Conservation (phyloP, 1,284 basidiomycete genomes). For the Sporisorium scitamineum region DNA sequence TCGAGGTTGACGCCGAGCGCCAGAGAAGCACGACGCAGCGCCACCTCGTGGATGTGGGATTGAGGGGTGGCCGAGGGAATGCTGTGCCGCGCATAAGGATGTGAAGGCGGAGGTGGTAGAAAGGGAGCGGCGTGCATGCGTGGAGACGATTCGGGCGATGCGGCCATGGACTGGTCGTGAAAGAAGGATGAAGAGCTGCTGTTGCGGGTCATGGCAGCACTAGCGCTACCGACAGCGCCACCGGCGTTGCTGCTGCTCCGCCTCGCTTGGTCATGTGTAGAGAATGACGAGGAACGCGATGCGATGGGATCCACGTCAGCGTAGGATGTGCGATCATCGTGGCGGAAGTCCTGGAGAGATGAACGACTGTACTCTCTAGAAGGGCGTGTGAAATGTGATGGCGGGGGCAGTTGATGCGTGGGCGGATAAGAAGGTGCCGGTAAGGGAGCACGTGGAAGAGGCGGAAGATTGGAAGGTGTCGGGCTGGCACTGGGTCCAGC, state of each 20-base stretch:
- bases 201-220: constrained; percentile 3
- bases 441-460: constrained; percentile 7
- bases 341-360: not conserved
- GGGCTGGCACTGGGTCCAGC: constrained; percentile 14
- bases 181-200: constrained; percentile 31
- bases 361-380: not conserved
- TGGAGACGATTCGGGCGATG: constrained; percentile 40
- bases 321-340: constrained; percentile 1
- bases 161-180: constrained; percentile 19
- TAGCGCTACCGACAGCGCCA: not conserved
- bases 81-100: constrained; percentile 20
- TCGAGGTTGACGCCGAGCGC: constrained; percentile 27
- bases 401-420: constrained; percentile 3
- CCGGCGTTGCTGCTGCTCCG: not conserved
- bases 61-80: constrained; percentile 6
- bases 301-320: not conserved
- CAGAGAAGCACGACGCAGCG: constrained; percentile 29
- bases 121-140: not conserved
- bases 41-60: constrained; percentile 17
- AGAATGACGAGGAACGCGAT: not conserved
- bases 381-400: not conserved
- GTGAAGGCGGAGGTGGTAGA: constrained; percentile 4
- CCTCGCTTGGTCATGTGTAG: not conserved
- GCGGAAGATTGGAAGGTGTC: constrained; percentile 5
- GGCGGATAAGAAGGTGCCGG: not conserved